Base-by-base conservation (phyloP, 352 stramenopile species). In the Peronospora belbahrii region DNA sequence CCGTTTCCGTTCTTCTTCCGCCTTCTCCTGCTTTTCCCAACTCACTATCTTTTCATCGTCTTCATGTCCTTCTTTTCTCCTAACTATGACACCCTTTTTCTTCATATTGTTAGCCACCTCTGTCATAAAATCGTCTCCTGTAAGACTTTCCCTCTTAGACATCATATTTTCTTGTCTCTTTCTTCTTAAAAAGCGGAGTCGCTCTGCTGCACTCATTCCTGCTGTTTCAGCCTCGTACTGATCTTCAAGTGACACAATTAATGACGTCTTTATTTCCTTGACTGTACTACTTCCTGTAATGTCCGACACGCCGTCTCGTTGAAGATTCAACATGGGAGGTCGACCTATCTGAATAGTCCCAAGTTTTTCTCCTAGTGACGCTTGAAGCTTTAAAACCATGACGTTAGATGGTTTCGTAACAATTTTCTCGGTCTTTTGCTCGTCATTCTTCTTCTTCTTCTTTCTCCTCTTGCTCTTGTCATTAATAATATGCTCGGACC, bases 21-120 rank as follows among this genome's bases (percentile, higher is more conserved):
- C 45, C 11, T 44, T 30, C 11, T 80, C 55, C 34, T 69, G 33
- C 37, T 70, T 52, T 30, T 65, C 59, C 62, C 62, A 68, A 13
- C n/a, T 59, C 42, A 15, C 8, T 33, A 9, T 42, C 18, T 64
- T 52, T 8, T 67, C 39, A 38, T 15, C 42, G 3, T 8, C 24
- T 10, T 34, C 58, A 9, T 10, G 20, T 25, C 53, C 52, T 19
- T 53, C 28, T 39, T 62, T 39, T 5, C 22, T 27, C 11, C 44
- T 62, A 2, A 27, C 48, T 10, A 39, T 47, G 15, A 47, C 32
- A 14, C 74, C 62, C 32, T 85, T 87, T 42, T 83, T 84, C 58
- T 81, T 76, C 74, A 83, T 81, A 42, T 87, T 87, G 10, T 48
- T 71, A 19, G 61, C 65, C 28, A 83, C 68, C 46, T 87, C 74